Conservation (phyloP, 192 early-diverging fungal species). For the Podila clonocystis region DNA sequence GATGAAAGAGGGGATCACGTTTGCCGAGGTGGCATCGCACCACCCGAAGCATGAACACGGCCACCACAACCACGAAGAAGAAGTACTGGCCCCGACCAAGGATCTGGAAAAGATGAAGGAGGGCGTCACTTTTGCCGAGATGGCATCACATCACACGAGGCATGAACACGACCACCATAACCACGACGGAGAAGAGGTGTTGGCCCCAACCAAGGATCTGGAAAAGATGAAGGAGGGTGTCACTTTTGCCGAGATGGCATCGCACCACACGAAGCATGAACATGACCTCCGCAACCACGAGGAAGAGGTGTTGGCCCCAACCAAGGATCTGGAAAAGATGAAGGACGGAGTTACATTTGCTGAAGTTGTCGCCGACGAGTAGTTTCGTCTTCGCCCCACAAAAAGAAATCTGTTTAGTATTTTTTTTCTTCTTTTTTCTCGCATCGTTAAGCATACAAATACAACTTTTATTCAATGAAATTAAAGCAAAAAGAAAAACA, state of each 20-base stretch:
- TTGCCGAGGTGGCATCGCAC: slow-evolving; percentile 11
- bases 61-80: background rate
- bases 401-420: too few relatives aligned
- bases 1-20: slow-evolving; percentile 29
- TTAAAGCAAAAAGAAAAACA: background rate
- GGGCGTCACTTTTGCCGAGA: slow-evolving; percentile 19
- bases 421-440: too few relatives aligned
- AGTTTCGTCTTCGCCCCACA: background rate
- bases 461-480: slow-evolving; percentile 1
- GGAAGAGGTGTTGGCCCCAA: slow-evolving; percentile 10
- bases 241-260: slow-evolving; percentile 1
- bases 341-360: background rate
- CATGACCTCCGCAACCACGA: background rate
- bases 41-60: background rate
- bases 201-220: slow-evolving; percentile 19
- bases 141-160: background rate
- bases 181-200: background rate
- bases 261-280: too few relatives aligned
- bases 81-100: slow-evolving; percentile 21
- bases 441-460: background rate
- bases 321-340: slow-evolving; percentile 22
- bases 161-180: slow-evolving; percentile 2
- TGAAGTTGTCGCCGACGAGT: background rate
- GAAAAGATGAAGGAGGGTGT: slow-evolving; percentile 8
- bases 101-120: slow-evolving; percentile 36